phyloP scores from a whole-genome alignment of 352 stramenopile species.

The Blastocystis sp. region DNA sequence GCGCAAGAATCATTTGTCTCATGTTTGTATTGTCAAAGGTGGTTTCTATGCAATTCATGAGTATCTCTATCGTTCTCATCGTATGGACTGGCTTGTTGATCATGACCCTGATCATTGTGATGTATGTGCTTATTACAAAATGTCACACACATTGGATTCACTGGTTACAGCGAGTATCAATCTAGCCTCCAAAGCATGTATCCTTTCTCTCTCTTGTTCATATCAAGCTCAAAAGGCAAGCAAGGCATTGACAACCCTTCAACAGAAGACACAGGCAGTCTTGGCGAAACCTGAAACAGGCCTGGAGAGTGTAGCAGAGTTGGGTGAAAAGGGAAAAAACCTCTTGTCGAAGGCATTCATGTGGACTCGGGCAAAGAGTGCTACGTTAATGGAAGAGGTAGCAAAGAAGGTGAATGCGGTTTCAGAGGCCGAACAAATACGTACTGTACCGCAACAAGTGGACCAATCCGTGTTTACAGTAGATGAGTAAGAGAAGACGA shows the following conservation, averaged over 20 bases:
- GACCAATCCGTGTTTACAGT: slow-evolving; percentile 8
- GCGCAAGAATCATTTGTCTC: neutral
- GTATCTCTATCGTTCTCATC: neutral
- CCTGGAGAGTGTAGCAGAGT: neutral
- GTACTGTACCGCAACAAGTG: neutral
- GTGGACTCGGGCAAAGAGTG: slow-evolving; percentile 1
- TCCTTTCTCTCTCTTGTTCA: no score
- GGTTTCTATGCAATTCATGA: slow-evolving; percentile 38
- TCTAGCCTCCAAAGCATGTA: no score
- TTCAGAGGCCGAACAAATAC: neutral
- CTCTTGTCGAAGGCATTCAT: neutral
- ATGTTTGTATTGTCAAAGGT: slow-evolving; percentile 6
- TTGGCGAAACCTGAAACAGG: neutral
- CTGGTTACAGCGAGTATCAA: no score
- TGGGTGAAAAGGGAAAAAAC: neutral
- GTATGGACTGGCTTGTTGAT: slow-evolving; percentile 19
- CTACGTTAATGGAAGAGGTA: neutral
- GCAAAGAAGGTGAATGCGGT: neutral
- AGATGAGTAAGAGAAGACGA: neutral
- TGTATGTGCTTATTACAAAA: neutral
- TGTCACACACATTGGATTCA: neutral
- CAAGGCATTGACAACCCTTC: neutral
- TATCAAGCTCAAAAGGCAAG: no score
- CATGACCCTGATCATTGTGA: neutral
- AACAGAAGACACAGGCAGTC: neutral